phyloP scores from a whole-genome alignment of 2,329 filamentous ascomycete genomes.

The Exophiala calicioides region DNA sequence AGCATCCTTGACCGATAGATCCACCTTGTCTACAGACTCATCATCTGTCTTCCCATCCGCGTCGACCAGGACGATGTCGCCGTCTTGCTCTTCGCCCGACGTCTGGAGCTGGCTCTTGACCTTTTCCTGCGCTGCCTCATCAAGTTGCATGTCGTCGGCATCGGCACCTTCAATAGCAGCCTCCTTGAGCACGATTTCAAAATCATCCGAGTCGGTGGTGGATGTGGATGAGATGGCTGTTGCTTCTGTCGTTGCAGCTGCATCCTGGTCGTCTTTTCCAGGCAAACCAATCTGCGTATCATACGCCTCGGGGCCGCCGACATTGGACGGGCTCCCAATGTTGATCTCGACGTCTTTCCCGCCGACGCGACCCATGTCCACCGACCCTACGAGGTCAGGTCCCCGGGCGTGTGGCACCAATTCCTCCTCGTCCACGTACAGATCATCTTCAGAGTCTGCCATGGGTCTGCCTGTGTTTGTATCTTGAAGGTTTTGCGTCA shows the following conservation, averaged over 20 bases:
- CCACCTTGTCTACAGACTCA: constrained; percentile 10
- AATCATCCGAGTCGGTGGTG: constrained; percentile 20
- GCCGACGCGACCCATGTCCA: constrained; percentile 78
- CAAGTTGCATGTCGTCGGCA: constrained; percentile 23
- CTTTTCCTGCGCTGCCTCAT: constrained; percentile 6
- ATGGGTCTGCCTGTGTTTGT: constrained; percentile 32
- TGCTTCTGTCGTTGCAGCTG: neutral
- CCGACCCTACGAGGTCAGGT: constrained; percentile 78
- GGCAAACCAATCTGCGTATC: constrained; percentile 25
- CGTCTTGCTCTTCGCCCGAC: constrained; percentile 8
- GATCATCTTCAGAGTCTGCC: constrained; percentile 39
- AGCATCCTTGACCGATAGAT: constrained; percentile 6
- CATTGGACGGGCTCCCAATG: constrained; percentile 31
- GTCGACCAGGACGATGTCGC: constrained; percentile 17
- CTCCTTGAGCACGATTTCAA: constrained; percentile 26
- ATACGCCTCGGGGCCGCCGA: constrained; percentile 15
- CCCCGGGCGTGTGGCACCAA: constrained; percentile 73
- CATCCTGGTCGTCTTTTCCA: constrained; percentile 5
- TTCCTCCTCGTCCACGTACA: constrained; percentile 51
- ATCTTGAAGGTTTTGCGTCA: constrained; percentile 50
- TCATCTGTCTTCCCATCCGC: constrained; percentile 26
- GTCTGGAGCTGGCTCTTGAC: neutral
- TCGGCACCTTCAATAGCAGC: constrained; percentile 16
- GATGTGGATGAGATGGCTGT: constrained; percentile 3
- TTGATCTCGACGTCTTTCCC: constrained; percentile 49